These are phyloP conservation scores for Malbranchea zuffiana DNA, from an alignment of 2,329 filamentous ascomycete species.

Conservation along the genomic window DNA sequence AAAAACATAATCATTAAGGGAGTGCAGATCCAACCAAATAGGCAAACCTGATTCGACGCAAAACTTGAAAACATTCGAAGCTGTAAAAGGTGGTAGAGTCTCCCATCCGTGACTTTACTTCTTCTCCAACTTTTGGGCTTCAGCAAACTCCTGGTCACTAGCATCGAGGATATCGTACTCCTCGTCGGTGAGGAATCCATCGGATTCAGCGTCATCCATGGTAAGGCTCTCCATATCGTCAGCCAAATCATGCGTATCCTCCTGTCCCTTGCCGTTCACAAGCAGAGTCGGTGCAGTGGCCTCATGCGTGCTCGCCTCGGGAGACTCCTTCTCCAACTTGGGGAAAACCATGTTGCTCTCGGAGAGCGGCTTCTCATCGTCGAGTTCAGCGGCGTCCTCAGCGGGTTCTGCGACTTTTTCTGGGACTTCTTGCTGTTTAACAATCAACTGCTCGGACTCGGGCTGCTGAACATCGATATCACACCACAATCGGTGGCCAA, in stretches of 20 bases:
- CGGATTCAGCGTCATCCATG: slow-evolving; percentile 43
- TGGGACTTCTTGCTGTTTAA: slow-evolving; percentile 11
- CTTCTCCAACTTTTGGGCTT: slow-evolving; percentile 22
- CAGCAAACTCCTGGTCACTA: slow-evolving; percentile 73
- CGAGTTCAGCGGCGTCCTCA: slow-evolving; percentile 27
- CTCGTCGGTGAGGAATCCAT: slow-evolving; percentile 83
- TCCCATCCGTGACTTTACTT: slow-evolving; percentile 4
- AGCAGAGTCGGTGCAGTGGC: slow-evolving; percentile 23
- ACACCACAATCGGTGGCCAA: slow-evolving; percentile 92
- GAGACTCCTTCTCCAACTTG: slow-evolving; percentile 88
- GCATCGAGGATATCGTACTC: slow-evolving; percentile 97
- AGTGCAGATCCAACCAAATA: too few relatives aligned
- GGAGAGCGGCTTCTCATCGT: slow-evolving; percentile 28
- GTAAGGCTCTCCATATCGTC: slow-evolving; percentile 51
- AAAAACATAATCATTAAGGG: too few relatives aligned
- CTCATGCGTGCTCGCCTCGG: slow-evolving; percentile 66
- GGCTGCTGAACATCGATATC: slow-evolving; percentile 60
- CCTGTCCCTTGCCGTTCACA: slow-evolving; percentile 38
- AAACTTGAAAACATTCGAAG: too few relatives aligned
- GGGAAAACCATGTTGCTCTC: slow-evolving; percentile 88
- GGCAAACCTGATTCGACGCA: neutral
- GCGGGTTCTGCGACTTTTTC: neutral
- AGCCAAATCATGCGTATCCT: slow-evolving; percentile 37
- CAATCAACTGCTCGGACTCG: slow-evolving; percentile 13
- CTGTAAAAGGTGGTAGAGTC: too few relatives aligned